Percentiles rank a stretch among this genome's conserved stretches.
These are phyloP conservation scores for Sphaerosporella brunnea DNA, from an alignment of 495 filamentous ascomycete species.

Conservation along the genomic window DNA sequence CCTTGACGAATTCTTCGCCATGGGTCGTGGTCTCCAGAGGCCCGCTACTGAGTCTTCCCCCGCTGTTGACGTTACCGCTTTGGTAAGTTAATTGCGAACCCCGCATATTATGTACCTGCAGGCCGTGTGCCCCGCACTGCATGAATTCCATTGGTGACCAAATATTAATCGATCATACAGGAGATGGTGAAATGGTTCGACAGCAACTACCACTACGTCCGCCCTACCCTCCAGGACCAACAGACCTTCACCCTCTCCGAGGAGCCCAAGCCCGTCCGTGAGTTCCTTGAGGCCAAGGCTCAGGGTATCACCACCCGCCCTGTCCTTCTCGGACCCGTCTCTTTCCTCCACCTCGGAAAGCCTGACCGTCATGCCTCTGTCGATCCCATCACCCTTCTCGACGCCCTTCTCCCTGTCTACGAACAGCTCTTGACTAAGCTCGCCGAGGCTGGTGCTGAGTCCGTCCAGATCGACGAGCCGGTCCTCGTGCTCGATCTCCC, in stretches of 20 bases:
- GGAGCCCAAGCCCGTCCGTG: slow-evolving; percentile 79
- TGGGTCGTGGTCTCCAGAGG: slow-evolving; percentile 96
- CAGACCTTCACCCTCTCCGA: slow-evolving; percentile 78
- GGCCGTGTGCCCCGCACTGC: no score
- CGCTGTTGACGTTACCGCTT: slow-evolving; percentile 75
- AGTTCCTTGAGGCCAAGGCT: slow-evolving; percentile 94
- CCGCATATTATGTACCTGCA: slow-evolving; percentile 4
- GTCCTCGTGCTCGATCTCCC: slow-evolving; percentile 83
- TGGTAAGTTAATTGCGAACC: slow-evolving; percentile 33
- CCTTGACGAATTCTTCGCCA: slow-evolving; percentile 95
- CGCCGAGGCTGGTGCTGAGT: slow-evolving; percentile 86
- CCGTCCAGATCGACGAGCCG: slow-evolving; percentile 95
- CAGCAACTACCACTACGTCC: slow-evolving; percentile 99
- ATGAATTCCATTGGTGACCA: no score
- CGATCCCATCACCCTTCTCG: slow-evolving; percentile 77
- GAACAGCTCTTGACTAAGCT: slow-evolving; percentile 75
- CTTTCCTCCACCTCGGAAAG: slow-evolving; percentile 91
- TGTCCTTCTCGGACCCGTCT: slow-evolving; percentile 86
- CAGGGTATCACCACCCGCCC: slow-evolving; percentile 83
- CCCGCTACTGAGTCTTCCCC: slow-evolving; percentile 35
- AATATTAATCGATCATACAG: slow-evolving; percentile 23
- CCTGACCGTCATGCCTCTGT: slow-evolving; percentile 84
- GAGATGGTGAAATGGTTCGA: slow-evolving; percentile 99
- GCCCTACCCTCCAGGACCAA: slow-evolving; percentile 89
- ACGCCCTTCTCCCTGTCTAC: slow-evolving; percentile 82